Base-by-base conservation (phyloP, 768 basidiomycete genomes). In the Cubamyces lactineus region DNA sequence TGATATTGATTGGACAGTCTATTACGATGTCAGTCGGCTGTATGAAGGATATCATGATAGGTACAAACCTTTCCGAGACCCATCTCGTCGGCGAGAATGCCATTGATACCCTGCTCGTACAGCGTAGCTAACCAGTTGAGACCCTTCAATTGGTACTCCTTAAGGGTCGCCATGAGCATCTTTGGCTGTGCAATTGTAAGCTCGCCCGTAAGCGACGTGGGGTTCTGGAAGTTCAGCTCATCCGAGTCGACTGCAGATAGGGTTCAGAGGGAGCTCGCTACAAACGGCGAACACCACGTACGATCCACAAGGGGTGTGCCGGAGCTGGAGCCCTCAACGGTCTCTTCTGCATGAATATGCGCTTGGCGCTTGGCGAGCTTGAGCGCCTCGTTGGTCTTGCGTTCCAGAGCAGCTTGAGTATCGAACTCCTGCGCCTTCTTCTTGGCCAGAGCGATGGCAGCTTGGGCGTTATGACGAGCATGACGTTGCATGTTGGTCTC, bases 21-120 rank as follows among this genome's bases (percentile, higher is more conserved):
- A 59, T 5, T 16, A 30, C 24, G 21, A 42, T 3, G 26, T 50
- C 48, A 23, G 40, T 41, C 34, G 11, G 11, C 30, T 16, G 40
- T 42, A 26, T 26, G 8, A 24, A 52, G 17, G 12, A 42, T 24
- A 8, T 23, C 54, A 23, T 60, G 41, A 53, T 40, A 41, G 21
- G 41, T 26, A 65, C 75, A 39, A 60, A 86, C 91, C 83, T 94
- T 94, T 65, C 91, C 91, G 11, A 94, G 84, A 76, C 95, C 95
- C 96, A 98, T 98, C 77, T 99, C 97, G 72, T 99, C 97, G 2
- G 97, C 97, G 21, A 99, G 83, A 69, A 99, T 99, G 50, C 97
- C 97, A 71, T 99, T 99, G 82, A 98, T 98, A 47, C 97, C 97
- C 75, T 98, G 96, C 73, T 98, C 97, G 70, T 98, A 99, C 21